phyloP scores from a whole-genome alignment of 345 rosid species.

The Raphanus sativus region DNA sequence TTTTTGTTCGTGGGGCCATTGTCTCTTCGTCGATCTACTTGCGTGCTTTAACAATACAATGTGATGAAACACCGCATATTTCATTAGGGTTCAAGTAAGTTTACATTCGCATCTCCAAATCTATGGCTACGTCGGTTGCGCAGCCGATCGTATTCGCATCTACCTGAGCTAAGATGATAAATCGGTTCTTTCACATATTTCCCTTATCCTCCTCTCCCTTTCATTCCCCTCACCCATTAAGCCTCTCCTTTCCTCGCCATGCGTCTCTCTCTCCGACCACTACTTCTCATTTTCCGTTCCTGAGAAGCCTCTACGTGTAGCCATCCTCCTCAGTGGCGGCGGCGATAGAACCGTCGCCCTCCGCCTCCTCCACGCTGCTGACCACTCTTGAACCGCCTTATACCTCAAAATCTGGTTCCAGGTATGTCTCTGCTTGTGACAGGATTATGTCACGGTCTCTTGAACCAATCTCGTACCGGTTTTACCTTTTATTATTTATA shows the following conservation, averaged over 20 bases:
- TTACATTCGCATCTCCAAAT: too few relatives aligned
- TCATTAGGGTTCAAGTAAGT: too few relatives aligned
- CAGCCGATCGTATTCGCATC: too few relatives aligned
- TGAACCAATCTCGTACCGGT: too few relatives aligned
- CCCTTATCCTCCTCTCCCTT: constrained; percentile 11
- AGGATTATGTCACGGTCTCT: too few relatives aligned
- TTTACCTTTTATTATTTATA: too few relatives aligned
- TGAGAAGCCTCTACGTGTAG: constrained; percentile 54
- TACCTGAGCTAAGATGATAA: too few relatives aligned
- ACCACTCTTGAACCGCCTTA: constrained; percentile 85
- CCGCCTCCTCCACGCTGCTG: constrained; percentile 81
- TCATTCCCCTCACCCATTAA: constrained; percentile 11
- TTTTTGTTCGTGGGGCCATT: too few relatives aligned
- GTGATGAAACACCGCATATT: too few relatives aligned
- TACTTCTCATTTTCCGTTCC: constrained; percentile 72
- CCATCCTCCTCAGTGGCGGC: constrained; percentile 89
- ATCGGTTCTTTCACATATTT: neutral
- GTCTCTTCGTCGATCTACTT: too few relatives aligned
- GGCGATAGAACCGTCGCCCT: constrained; percentile 62
- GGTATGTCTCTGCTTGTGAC: constrained; percentile 41
- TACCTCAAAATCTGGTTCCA: constrained; percentile 98
- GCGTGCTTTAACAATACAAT: too few relatives aligned
- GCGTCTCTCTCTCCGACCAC: constrained; percentile 41
- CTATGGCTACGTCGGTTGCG: too few relatives aligned
- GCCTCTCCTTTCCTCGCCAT: constrained; percentile 11